Base-by-base conservation (phyloP, 345 rosid species). In the Cardamine occulta region DNA sequence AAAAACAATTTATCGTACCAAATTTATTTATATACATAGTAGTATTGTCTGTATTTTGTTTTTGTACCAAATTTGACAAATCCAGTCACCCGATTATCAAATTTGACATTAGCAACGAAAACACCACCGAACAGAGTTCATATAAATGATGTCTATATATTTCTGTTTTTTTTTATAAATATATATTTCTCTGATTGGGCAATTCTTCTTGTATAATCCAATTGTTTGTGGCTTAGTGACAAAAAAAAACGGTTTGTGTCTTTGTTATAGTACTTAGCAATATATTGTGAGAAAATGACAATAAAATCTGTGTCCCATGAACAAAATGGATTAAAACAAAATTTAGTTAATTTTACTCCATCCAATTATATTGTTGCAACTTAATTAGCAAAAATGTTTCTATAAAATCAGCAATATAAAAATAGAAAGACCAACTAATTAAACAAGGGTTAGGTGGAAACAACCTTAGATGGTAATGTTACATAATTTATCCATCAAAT, bases 381-480 rank as follows among this genome's bases (percentile, higher is more conserved):
- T 9, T 21, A 40, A 21, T 21, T 21, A 21, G 19, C 15, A 14
- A 47, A 12, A 29, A 49, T n/a, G 48, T 47, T 59, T 28, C 14
- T 47, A 63, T 1, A 35, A 26, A n/a, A n/a, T 24, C 11, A n/a
- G 48, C 32, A 59, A 32, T 9, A 31, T 29, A 29, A 21, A 26
- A 74, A 34, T 31, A 64, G 64, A 74, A 56, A 45, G 35, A 65
- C 31, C 49, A 55, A 47, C 59, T 48, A 66, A 66, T 19, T 5
- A 34, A 9, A 66, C 61, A 29, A 74, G 19, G 53, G 44, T 66
- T 74, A 48, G 67, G 73, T 66, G 73, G 73, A 58, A 47, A 57
- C 60, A 47, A n/a, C 29, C 39, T 56, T 63, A 55, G 26, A 65
- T 21, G 18, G 57, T 42, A 39, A 55, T 44, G 24, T 40, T 40